phyloP scores from a whole-genome alignment of 2,329 filamentous ascomycete genomes.

The Alternaria brassicicola region DNA sequence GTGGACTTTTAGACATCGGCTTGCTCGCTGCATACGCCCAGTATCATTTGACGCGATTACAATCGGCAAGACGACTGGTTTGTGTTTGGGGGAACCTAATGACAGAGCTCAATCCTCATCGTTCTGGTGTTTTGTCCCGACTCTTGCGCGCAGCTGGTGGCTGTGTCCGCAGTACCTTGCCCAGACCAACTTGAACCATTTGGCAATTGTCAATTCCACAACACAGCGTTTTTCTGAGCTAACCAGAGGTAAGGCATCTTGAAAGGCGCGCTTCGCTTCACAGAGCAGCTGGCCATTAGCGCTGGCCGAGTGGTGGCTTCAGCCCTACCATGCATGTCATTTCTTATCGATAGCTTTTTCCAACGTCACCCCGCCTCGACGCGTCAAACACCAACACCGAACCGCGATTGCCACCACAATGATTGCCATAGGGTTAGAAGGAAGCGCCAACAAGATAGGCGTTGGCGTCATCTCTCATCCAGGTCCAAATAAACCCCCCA shows the following conservation, averaged over 20 bases:
- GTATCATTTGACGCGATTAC: background rate
- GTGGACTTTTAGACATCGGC: background rate
- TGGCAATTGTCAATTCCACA: no score
- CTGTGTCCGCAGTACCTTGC: background rate
- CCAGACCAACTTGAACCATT: background rate
- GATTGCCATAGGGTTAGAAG: constrained; percentile 79
- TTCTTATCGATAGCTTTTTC: constrained; percentile 27
- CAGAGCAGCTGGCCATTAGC: background rate
- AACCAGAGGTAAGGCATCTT: no score
- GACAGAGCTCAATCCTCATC: no score
- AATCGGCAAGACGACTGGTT: background rate
- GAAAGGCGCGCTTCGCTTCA: background rate
- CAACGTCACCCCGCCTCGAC: constrained; percentile 32
- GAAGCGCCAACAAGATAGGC: constrained; percentile 96
- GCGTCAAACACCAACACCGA: constrained; percentile 11
- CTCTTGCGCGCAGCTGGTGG: background rate
- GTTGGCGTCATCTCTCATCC: constrained; percentile 89
- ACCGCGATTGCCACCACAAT: constrained; percentile 47
- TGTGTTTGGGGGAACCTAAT: no score
- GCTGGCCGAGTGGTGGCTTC: constrained; percentile 1
- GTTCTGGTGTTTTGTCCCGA: background rate
- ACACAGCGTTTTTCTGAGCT: background rate
- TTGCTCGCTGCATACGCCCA: background rate
- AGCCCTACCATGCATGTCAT: constrained; percentile 19
- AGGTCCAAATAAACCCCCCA: constrained; percentile 50